Conservation (phyloP, 2,329 filamentous ascomycete genomes). For the Fusarium tricinctum region DNA sequence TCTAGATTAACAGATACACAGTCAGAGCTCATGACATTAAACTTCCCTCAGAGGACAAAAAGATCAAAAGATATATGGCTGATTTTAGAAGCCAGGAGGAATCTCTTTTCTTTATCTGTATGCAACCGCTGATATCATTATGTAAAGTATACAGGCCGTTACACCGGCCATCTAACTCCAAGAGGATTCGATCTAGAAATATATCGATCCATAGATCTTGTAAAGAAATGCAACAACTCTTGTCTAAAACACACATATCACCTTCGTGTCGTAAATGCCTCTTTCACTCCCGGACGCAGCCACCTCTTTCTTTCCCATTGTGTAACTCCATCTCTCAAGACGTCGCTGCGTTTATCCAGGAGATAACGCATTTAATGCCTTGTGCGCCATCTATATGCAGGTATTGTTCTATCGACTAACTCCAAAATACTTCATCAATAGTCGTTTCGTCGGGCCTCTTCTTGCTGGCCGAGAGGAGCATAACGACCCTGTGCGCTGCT, state of each 20-base stretch:
- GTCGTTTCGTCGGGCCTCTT: constrained; percentile 53
- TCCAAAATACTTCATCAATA: constrained; percentile 44
- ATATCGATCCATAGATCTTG: constrained; percentile 28
- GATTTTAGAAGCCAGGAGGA: background rate
- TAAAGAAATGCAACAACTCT: constrained; percentile 20
- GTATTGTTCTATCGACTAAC: constrained; percentile 48
- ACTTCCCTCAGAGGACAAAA: background rate
- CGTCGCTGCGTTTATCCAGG: constrained; percentile 34
- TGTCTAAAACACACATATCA: constrained; percentile 28
- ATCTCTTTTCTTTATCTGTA: constrained; percentile 1
- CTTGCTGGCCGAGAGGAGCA: constrained; percentile 59
- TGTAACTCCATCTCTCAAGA: constrained; percentile 28
- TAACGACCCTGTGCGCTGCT: constrained; percentile 60
- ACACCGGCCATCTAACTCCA: constrained; percentile 35
- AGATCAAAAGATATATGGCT: background rate
- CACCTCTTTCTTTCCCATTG: constrained; percentile 20
- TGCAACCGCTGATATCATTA: constrained; percentile 31
- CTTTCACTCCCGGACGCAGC: constrained; percentile 5
- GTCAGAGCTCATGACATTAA: background rate
- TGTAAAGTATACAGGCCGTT: constrained; percentile 33
- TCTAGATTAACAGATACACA: background rate
- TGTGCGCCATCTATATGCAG: constrained; percentile 58
- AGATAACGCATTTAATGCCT: constrained; percentile 35
- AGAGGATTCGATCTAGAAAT: constrained; percentile 42
- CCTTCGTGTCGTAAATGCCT: constrained; percentile 31